phyloP scores from a whole-genome alignment of 2,329 filamentous ascomycete species.

The Phyllosticta ampelicida region DNA sequence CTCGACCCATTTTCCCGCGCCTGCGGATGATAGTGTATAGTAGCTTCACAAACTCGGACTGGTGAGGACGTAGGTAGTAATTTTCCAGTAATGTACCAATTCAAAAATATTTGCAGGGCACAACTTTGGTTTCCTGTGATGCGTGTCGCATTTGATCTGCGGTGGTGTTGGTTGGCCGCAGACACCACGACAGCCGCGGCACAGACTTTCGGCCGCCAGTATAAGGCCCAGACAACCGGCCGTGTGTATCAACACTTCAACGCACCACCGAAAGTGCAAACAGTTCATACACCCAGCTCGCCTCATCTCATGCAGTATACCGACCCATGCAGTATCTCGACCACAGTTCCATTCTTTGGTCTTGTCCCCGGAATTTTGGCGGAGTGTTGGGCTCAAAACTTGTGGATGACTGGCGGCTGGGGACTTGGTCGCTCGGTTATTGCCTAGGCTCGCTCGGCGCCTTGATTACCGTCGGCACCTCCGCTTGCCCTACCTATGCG shows the following conservation, averaged over 20 bases:
- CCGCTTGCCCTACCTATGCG: not conserved
- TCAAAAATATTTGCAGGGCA: not conserved
- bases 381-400: not conserved
- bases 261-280: not conserved
- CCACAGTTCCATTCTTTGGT: not conserved
- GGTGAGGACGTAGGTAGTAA: not conserved
- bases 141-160: not conserved
- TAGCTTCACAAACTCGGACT: not conserved
- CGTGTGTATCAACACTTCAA: not conserved
- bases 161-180: not conserved
- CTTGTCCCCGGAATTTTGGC: not conserved
- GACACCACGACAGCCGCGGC: constrained; percentile 2
- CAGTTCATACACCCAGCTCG: not conserved
- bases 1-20: not conserved
- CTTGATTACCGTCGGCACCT: not conserved
- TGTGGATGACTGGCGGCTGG: not conserved
- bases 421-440: not conserved
- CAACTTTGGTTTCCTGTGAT: not conserved
- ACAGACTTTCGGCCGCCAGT: not conserved
- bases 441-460: not conserved
- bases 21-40: not conserved
- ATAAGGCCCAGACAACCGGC: not conserved
- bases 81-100: not conserved
- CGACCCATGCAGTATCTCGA: not conserved
- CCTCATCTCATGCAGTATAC: not conserved